A percentile compares a stretch with the other conserved stretches of the same genome.
Evolutionary conservation across 306 rosid species (phyloP).

Genomic region (Prinsepia uniflora): DNA sequence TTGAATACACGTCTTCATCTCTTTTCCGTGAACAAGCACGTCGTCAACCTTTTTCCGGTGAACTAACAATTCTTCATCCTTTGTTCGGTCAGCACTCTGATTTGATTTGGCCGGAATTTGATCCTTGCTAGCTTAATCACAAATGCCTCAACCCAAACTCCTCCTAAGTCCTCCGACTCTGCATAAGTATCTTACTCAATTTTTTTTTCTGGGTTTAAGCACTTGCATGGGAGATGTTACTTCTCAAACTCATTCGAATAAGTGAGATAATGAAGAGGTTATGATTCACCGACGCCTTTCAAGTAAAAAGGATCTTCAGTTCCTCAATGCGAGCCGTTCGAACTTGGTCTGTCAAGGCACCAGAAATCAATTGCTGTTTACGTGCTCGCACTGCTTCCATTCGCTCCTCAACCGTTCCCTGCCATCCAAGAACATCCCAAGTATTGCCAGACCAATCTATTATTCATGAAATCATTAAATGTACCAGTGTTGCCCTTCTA

Average conservation of each 20-base stretch:
- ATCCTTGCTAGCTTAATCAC: background rate
- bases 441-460: background rate
- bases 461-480: too few relatives aligned
- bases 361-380: conserved; percentile 81
- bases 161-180: background rate
- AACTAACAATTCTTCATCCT: background rate
- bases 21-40: background rate
- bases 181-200: background rate
- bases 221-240: background rate
- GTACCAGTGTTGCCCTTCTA: too few relatives aligned
- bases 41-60: background rate
- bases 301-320: conserved; percentile 86
- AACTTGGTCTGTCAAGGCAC: conserved; percentile 95
- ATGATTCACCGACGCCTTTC: background rate
- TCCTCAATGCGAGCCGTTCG: conserved; percentile 90
- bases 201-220: background rate
- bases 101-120: background rate
- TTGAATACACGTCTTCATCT: background rate
- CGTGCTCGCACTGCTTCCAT: conserved; percentile 98
- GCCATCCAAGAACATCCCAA: conserved; percentile 26
- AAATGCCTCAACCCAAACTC: background rate
- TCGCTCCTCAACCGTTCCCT: conserved; percentile 93
- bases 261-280: background rate
- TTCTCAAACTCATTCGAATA: conserved; percentile 1
- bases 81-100: background rate